These are phyloP conservation scores for Alternaria arborescens DNA, from an alignment of 2,329 filamentous ascomycete genomes.

Conservation along the genomic window DNA sequence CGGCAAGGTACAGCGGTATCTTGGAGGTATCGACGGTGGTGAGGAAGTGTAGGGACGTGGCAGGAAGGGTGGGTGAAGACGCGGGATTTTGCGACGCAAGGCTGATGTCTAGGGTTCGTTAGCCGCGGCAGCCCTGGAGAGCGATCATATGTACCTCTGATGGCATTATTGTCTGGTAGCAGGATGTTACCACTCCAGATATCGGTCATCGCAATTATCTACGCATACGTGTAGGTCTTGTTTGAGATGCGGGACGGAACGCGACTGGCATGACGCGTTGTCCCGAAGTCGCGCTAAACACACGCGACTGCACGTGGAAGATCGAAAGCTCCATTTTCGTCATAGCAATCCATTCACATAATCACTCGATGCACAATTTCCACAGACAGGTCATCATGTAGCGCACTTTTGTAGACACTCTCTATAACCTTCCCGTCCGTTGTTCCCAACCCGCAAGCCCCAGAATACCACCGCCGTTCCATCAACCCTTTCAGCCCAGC, in stretches of 20 bases:
- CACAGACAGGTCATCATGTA: not conserved
- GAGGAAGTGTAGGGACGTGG: slow-evolving; percentile 45
- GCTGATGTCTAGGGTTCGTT: slow-evolving; percentile 34
- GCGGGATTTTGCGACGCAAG: slow-evolving; percentile 35
- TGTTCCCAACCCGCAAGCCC: not conserved
- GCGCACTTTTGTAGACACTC: not conserved
- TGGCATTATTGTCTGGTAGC: slow-evolving; percentile 33
- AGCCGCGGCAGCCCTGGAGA: not conserved
- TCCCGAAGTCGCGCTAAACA: slow-evolving; percentile 8
- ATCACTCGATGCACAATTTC: fast-evolving
- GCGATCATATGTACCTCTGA: slow-evolving; percentile 31
- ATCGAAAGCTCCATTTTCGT: not conserved
- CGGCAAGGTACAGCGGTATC: slow-evolving; percentile 53
- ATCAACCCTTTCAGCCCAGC: not conserved
- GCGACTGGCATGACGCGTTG: slow-evolving; percentile 25
- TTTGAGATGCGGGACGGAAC: not conserved
- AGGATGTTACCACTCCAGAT: slow-evolving; percentile 48
- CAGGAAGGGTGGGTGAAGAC: slow-evolving; percentile 25
- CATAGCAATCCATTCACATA: not conserved
- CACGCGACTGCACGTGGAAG: slow-evolving; percentile 24
- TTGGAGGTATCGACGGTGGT: slow-evolving; percentile 51
- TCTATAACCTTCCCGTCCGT: fast-evolving
- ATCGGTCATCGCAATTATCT: slow-evolving; percentile 36
- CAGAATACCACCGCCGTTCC: not conserved
- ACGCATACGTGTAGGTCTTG: not conserved